Conservation (phyloP, 495 filamentous ascomycete genomes). For the Penicillium egyptiacum region DNA sequence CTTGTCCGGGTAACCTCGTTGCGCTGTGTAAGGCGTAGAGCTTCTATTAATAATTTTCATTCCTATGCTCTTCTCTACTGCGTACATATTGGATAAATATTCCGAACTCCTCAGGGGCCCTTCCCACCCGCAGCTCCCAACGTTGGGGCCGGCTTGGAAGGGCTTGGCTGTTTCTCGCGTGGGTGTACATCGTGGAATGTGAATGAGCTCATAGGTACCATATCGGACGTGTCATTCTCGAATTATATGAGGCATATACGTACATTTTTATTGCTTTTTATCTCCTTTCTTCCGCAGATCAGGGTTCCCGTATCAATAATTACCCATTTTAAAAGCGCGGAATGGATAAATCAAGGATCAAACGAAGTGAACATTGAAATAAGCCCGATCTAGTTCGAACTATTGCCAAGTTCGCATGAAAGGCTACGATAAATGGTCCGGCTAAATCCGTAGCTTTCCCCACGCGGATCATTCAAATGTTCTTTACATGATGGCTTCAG, state of each 20-base stretch:
- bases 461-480: conserved; percentile 1
- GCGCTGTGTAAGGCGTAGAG: conserved; percentile 3
- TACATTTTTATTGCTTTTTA: background rate
- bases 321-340: background rate
- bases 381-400: conserved; percentile 3
- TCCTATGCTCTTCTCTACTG: conserved; percentile 6
- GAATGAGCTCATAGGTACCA: background rate
- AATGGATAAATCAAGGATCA: background rate
- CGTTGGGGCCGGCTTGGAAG: conserved; percentile 10
- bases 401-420: conserved; percentile 4
- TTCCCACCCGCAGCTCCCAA: conserved; percentile 12
- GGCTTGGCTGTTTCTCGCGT: conserved; percentile 5
- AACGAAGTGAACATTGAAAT: conserved; percentile 1
- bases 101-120: background rate
- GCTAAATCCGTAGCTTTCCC: conserved; percentile 12
- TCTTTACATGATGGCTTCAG: background rate
- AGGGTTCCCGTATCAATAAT: background rate
- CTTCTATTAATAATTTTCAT: conserved; percentile 11
- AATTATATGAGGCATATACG: conserved; percentile 6
- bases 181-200: conserved; percentile 2
- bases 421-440: background rate
- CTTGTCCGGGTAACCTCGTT: background rate
- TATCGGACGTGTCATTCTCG: background rate
- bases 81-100: background rate
- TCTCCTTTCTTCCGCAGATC: conserved; percentile 4